Evolutionary conservation across 1,284 basidiomycete species (phyloP).

Genomic region (Malassezia obtusa): DNA sequence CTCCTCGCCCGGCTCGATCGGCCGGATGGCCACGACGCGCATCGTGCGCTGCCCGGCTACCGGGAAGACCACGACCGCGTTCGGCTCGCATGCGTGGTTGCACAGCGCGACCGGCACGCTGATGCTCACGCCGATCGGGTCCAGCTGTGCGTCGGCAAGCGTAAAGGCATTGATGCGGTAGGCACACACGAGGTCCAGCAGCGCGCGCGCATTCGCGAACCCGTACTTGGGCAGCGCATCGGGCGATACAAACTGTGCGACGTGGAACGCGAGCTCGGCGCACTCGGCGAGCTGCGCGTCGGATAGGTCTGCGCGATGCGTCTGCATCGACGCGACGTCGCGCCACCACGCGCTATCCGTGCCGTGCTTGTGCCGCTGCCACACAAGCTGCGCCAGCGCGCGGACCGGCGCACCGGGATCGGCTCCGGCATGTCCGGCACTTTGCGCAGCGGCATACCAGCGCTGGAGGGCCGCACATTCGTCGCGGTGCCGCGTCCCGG

Average conservation of each 20-base stretch:
- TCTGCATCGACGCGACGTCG: constrained; percentile 3
- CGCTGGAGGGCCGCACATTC: constrained; percentile 16
- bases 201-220: constrained; percentile 55
- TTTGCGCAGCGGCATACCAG: neutral
- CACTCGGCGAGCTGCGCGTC: neutral
- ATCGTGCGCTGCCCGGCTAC: constrained; percentile 50
- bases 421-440: neutral
- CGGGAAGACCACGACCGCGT: constrained; percentile 81
- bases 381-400: constrained; percentile 13
- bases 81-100: constrained; percentile 85
- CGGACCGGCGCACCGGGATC: constrained; percentile 12
- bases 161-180: constrained; percentile 82
- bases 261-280: constrained; percentile 56
- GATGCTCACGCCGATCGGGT: constrained; percentile 68
- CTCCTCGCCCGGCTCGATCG: constrained; percentile 49
- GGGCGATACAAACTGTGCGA: constrained; percentile 51
- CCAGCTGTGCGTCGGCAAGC: constrained; percentile 54
- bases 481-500: constrained; percentile 4
- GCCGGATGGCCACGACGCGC: constrained; percentile 51
- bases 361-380: constrained; percentile 7
- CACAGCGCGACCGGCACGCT: constrained; percentile 68
- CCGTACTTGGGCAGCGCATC: constrained; percentile 57
- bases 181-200: constrained; percentile 62
- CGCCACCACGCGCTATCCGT: neutral
- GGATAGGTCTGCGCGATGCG: neutral